Evolutionary conservation across 345 rosid genomes (phyloP).

Genomic region (Populus tremula): DNA sequence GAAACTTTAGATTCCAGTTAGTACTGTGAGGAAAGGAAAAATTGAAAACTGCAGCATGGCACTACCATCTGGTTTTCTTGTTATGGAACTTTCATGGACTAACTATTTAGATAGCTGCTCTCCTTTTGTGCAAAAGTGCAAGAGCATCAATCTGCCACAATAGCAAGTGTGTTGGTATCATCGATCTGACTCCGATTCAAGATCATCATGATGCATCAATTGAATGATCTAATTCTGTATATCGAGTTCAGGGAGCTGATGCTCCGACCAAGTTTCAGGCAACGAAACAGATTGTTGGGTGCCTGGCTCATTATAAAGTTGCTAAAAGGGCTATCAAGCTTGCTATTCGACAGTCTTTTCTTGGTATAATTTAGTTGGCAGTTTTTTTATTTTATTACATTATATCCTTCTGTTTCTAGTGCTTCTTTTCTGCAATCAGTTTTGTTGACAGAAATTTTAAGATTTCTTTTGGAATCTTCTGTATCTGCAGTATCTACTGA

Average conservation of each 20-base stretch:
- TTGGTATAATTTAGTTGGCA: conserved; percentile 45
- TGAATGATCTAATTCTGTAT: not conserved
- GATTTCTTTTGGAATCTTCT: not conserved
- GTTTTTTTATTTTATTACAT: conserved; percentile 1
- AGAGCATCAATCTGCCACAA: not conserved
- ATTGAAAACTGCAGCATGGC: not conserved
- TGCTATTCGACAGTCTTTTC: conserved; percentile 78
- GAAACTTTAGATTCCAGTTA: not conserved
- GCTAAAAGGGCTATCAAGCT: conserved; percentile 64
- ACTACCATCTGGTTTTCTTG: no score
- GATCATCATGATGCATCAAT: not conserved
- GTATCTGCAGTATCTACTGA: conserved; percentile 70
- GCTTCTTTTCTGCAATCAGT: not conserved
- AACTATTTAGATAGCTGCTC: conserved; percentile 5
- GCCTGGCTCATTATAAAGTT: conserved; percentile 49
- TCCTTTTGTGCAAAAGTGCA: not conserved
- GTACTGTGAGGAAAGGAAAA: not conserved
- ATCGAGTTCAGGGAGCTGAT: conserved; percentile 87
- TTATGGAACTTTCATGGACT: not conserved
- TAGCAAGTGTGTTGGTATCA: not conserved
- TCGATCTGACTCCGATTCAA: not conserved
- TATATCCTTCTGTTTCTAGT: not conserved
- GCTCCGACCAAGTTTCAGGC: conserved; percentile 97
- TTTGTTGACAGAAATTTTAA: not conserved
- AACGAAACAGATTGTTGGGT: conserved; percentile 73